These are phyloP conservation scores for Oropetium thomaeum DNA, from an alignment of 176 grass and related monocot genomes.

Conservation along the genomic window DNA sequence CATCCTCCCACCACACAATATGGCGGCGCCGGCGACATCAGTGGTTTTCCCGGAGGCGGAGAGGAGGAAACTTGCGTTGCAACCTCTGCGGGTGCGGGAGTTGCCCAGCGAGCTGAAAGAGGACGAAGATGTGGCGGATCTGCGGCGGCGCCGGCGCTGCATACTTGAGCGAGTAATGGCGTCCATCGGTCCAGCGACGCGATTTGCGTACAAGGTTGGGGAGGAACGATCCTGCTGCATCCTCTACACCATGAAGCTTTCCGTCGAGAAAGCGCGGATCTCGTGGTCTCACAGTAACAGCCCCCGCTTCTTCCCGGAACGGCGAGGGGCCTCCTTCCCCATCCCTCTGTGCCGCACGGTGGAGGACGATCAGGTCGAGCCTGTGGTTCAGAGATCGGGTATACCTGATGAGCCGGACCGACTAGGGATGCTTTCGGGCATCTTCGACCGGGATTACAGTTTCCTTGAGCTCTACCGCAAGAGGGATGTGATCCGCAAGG, in stretches of 20 bases:
- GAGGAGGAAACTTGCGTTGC: background rate
- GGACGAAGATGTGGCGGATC: background rate
- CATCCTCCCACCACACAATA: background rate
- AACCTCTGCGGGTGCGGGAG: background rate
- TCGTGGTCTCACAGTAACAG: background rate
- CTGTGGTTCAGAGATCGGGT: background rate
- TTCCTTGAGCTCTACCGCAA: background rate
- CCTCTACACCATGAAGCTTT: background rate
- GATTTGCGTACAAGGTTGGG: background rate
- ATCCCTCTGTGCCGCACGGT: background rate
- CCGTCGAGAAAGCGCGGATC: background rate
- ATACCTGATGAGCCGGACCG: background rate
- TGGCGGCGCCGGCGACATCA: constrained; percentile 4
- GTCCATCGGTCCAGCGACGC: background rate
- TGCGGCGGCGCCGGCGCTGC: background rate
- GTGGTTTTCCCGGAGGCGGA: background rate
- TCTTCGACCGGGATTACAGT: background rate
- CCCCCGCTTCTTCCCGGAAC: background rate
- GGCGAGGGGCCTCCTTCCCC: background rate
- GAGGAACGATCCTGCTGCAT: background rate
- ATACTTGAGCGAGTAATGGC: background rate
- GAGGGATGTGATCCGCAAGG: background rate
- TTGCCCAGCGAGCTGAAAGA: background rate
- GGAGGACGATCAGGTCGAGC: background rate
- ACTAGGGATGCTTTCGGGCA: background rate